Percentiles rank a stretch among this genome's conserved stretches.
Evolutionary conservation across 2,329 filamentous ascomycete species (phyloP).

Genomic region (Xylaria hypoxylon): DNA sequence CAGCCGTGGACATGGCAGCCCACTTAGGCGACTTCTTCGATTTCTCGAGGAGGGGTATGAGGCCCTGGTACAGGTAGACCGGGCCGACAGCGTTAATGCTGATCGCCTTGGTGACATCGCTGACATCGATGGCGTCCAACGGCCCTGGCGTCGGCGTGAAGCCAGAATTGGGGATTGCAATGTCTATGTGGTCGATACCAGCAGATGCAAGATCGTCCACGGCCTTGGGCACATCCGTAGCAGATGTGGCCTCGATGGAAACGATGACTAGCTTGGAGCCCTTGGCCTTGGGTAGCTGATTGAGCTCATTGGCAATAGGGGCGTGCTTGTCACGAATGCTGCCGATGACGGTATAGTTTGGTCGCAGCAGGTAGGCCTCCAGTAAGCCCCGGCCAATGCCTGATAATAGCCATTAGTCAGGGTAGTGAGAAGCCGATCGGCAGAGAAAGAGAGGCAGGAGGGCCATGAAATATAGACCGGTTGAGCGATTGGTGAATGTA

Average conservation of each 20-base stretch:
- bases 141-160: neutral
- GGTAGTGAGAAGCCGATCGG: neutral
- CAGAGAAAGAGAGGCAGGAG: too few relatives aligned
- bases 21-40: constrained; percentile 23
- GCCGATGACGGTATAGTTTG: constrained; percentile 25
- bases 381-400: neutral
- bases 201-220: neutral
- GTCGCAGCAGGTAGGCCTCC: neutral
- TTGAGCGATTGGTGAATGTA: neutral
- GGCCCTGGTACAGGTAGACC: constrained; percentile 26
- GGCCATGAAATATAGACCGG: too few relatives aligned
- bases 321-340: constrained; percentile 18
- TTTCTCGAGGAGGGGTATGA: constrained; percentile 41
- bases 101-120: neutral
- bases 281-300: constrained; percentile 1
- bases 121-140: constrained; percentile 1
- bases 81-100: neutral
- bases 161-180: constrained; percentile 23
- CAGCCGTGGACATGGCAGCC: neutral
- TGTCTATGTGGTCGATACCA: constrained; percentile 19
- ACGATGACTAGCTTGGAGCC: constrained; percentile 18
- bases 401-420: neutral
- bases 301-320: neutral
- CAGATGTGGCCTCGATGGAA: constrained; percentile 18
- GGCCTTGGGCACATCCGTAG: constrained; percentile 9